phyloP scores from a whole-genome alignment of 176 grass and related monocot species.

The Aechmea fasciata region DNA sequence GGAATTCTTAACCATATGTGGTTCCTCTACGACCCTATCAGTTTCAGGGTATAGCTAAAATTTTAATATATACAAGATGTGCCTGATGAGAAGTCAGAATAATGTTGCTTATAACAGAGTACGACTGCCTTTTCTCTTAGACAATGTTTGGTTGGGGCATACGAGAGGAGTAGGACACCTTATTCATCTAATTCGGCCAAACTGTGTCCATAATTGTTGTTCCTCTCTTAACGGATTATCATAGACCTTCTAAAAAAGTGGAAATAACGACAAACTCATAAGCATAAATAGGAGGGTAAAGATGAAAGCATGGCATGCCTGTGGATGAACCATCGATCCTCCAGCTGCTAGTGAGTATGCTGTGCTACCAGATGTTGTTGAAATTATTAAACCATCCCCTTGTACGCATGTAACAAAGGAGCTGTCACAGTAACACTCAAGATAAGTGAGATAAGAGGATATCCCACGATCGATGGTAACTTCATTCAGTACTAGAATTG shows the following conservation, averaged over 20 bases:
- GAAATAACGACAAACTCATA: background rate
- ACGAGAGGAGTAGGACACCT: no score
- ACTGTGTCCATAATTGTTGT: no score
- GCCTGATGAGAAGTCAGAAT: background rate
- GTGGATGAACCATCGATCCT: conserved; percentile 98
- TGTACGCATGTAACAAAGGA: conserved; percentile 94
- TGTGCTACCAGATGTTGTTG: conserved; percentile 89
- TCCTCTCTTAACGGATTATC: no score
- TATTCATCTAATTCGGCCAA: no score
- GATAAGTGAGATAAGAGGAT: conserved; percentile 89
- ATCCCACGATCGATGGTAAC: conserved; percentile 89
- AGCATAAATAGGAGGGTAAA: background rate
- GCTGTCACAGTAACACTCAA: conserved; percentile 87
- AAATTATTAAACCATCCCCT: conserved; percentile 90
- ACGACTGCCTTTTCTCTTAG: no score
- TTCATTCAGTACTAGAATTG: conserved; percentile 80
- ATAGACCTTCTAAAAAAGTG: no score
- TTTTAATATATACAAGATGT: no score
- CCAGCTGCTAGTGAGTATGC: conserved; percentile 94
- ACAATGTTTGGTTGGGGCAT: no score
- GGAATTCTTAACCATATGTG: no score
- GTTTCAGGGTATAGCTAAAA: no score
- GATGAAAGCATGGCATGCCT: conserved; percentile 35
- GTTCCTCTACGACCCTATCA: no score
- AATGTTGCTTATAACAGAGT: background rate